Conservation (phyloP, 805 yeast species). For the Kuraishia capsulata region DNA sequence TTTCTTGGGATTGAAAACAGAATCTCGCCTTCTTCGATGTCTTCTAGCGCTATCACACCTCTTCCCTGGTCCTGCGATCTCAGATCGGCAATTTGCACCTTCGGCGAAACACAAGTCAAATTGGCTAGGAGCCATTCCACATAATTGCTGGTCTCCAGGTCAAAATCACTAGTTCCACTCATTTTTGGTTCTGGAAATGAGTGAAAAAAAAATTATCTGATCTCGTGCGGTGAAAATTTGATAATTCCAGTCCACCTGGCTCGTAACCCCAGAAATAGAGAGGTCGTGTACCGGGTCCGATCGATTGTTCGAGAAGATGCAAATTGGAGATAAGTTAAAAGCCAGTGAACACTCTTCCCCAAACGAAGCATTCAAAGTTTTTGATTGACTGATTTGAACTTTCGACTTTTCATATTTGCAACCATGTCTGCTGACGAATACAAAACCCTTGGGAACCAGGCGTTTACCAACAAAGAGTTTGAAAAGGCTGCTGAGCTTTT, state of each 20-base stretch:
- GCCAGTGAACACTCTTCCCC: too few species aligned
- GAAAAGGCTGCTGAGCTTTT: conserved; percentile 71
- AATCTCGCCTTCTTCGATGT: conserved; percentile 51
- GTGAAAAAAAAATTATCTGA: too few species aligned
- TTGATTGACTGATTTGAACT: too few species aligned
- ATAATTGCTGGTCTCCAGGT: conserved; percentile 28
- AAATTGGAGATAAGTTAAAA: too few species aligned
- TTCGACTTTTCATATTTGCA: too few species aligned
- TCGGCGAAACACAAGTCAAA: conserved; percentile 43
- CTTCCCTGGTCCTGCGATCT: conserved; percentile 61
- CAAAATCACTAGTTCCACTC: not conserved
- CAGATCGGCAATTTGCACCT: conserved; percentile 52
- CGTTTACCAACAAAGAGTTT: conserved; percentile 82
- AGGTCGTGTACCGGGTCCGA: too few species aligned
- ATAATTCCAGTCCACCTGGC: too few species aligned
- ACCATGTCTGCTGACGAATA: conserved; percentile 65
- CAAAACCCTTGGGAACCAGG: conserved; percentile 91
- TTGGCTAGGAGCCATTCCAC: conserved; percentile 31
- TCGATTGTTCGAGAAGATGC: too few species aligned
- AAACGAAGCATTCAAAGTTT: too few species aligned
- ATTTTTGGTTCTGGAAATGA: too few species aligned
- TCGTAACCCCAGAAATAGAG: too few species aligned
- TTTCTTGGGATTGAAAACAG: conserved; percentile 63
- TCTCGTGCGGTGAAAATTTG: too few species aligned
- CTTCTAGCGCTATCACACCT: conserved; percentile 57